These are phyloP conservation scores for Dryas octopetala DNA, from an alignment of 306 rosid genomes.

Conservation along the genomic window DNA sequence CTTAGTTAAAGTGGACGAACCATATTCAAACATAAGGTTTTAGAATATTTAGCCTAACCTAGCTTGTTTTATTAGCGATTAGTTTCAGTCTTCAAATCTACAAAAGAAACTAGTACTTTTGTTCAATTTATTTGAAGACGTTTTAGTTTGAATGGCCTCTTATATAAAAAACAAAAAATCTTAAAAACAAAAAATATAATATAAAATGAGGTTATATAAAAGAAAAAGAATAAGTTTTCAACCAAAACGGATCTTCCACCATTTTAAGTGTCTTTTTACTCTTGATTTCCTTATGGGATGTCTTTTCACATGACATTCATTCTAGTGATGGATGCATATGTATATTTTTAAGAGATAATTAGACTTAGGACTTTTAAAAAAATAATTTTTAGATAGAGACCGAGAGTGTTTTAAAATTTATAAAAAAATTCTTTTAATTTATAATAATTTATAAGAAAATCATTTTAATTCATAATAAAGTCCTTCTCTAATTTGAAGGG, in stretches of 20 bases:
- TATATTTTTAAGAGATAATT: no score
- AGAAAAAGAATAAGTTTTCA: not conserved
- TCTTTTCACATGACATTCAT: not conserved
- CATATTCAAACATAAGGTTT: not conserved
- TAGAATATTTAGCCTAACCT: not conserved
- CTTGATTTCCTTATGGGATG: not conserved
- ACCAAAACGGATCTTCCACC: conserved; percentile 5
- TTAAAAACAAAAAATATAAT: not conserved
- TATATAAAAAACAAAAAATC: not conserved
- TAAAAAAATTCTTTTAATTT: no score
- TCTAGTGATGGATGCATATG: not conserved
- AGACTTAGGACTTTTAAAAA: no score
- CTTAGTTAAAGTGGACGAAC: not conserved
- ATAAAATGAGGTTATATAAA: not conserved
- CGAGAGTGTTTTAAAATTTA: no score
- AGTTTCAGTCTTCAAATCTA: not conserved
- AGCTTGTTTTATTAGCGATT: not conserved
- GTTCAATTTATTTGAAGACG: no score
- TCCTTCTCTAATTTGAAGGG: no score
- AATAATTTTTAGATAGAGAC: no score
- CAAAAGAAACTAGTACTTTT: no score
- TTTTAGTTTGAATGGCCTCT: no score
- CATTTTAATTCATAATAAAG: no score
- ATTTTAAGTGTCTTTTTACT: not conserved
- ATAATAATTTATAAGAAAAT: no score